A percentile compares a stretch with the other conserved stretches of the same genome.
These are phyloP conservation scores for Blastobotrys attinorum DNA, from an alignment of 805 yeast species.

Conservation along the genomic window DNA sequence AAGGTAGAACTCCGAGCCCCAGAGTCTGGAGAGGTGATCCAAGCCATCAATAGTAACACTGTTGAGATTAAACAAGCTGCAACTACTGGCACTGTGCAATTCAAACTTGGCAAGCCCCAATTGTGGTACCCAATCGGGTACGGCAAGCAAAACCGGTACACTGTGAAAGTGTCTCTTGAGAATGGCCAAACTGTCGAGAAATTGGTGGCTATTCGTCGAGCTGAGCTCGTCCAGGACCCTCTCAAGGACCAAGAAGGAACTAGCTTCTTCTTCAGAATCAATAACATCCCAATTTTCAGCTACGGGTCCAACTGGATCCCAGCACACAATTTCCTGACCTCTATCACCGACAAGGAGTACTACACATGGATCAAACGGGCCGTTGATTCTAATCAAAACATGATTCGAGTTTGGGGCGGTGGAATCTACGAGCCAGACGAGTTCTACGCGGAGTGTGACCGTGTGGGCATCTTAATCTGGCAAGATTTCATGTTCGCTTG, in stretches of 20 bases:
- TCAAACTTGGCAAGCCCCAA: slow-evolving; percentile 24
- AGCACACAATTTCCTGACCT: slow-evolving; percentile 34
- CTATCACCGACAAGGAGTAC: slow-evolving; percentile 32
- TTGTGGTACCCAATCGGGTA: slow-evolving; percentile 37
- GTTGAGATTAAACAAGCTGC: slow-evolving; percentile 1
- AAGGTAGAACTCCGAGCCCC: slow-evolving; percentile 10
- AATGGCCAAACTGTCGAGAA: slow-evolving; percentile 7
- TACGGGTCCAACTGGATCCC: slow-evolving; percentile 46
- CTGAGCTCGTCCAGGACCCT: slow-evolving; percentile 34
- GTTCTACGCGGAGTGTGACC: slow-evolving; percentile 39
- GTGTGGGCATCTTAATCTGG: slow-evolving; percentile 41
- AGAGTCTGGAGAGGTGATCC: slow-evolving; percentile 7
- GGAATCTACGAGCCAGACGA: slow-evolving; percentile 38
- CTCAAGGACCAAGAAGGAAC: slow-evolving; percentile 30
- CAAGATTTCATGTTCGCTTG: slow-evolving; percentile 55
- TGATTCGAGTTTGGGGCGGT: slow-evolving; percentile 46
- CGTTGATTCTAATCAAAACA: slow-evolving; percentile 35
- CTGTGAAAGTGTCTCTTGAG: slow-evolving; percentile 17
- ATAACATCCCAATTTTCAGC: slow-evolving; percentile 33
- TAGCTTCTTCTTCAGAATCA: slow-evolving; percentile 38
- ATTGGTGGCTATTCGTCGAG: slow-evolving; percentile 33
- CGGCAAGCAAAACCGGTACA: slow-evolving; percentile 33
- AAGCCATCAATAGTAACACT: no score
- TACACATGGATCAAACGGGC: slow-evolving; percentile 31
- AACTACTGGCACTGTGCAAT: slow-evolving; percentile 5